These are phyloP conservation scores for Populus euphratica DNA, from an alignment of 345 rosid genomes.

Conservation along the genomic window DNA sequence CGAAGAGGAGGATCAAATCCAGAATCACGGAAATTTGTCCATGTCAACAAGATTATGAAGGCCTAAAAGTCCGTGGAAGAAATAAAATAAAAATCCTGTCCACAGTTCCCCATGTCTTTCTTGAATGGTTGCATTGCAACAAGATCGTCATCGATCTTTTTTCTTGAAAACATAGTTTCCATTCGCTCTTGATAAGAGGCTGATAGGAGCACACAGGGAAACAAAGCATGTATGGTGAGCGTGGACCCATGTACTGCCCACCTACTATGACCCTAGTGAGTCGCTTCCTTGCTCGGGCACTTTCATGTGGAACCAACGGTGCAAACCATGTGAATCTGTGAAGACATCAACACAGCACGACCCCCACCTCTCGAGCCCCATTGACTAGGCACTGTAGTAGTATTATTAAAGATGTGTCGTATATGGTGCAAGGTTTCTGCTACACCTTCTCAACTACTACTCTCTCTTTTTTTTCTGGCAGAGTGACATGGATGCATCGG, in stretches of 20 bases:
- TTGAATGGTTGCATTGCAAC: not conserved
- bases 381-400: not conserved
- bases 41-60: constrained; percentile 14
- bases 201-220: not conserved
- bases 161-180: not conserved
- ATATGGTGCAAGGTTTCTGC: constrained; percentile 22
- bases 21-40: constrained; percentile 35
- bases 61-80: not conserved
- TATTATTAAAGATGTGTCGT: constrained; percentile 15
- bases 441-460: constrained; percentile 31
- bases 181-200: constrained; percentile 9
- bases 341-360: not conserved
- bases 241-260: constrained; percentile 40
- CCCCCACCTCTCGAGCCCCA: not conserved
- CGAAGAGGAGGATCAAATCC: constrained; percentile 12
- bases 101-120: constrained; percentile 18
- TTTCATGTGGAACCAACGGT: constrained; percentile 15
- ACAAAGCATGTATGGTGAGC: not conserved
- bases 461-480: constrained; percentile 15
- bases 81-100: not conserved
- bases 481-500: constrained; percentile 6
- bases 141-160: not conserved
- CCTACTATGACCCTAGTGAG: constrained; percentile 23
- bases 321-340: constrained; percentile 29
- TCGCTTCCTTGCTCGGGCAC: not conserved